phyloP scores from a whole-genome alignment of 257 asterid species.

The Solanum raphanifolium region DNA sequence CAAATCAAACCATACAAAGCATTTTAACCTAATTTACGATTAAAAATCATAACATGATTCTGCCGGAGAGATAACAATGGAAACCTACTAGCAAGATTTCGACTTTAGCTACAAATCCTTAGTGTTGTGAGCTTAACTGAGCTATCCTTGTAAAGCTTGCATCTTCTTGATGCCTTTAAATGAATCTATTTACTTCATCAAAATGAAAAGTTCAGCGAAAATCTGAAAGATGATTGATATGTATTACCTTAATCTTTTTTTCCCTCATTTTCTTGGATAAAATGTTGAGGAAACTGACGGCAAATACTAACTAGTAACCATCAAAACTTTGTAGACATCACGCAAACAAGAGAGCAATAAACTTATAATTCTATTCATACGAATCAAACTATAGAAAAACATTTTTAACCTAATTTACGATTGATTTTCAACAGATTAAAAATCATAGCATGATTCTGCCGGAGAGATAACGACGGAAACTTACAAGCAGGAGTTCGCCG shows the following conservation, averaged over 20 bases:
- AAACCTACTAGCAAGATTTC: not conserved
- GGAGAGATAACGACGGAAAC: not conserved
- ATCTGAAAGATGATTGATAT: not conserved
- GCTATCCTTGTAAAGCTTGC: not conserved
- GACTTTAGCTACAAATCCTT: not conserved
- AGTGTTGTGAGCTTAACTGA: not conserved
- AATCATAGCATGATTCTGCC: not conserved
- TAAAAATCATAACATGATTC: not conserved
- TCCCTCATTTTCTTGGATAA: not conserved
- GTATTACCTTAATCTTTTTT: not conserved
- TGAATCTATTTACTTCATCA: not conserved
- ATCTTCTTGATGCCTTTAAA: not conserved
- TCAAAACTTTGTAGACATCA: not conserved
- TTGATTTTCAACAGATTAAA: not conserved
- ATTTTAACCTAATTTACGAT: not conserved
- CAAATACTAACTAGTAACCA: not conserved
- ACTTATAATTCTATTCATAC: not conserved
- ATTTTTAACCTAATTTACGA: not conserved
- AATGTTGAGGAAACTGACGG: not conserved
- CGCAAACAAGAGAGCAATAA: not conserved
- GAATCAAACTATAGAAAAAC: not conserved
- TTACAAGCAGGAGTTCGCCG: not conserved
- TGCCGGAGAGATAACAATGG: not conserved
- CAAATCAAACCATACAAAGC: not conserved
- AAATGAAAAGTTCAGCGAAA: not conserved